Base-by-base conservation (phyloP, 768 basidiomycete species). In the Dioszegia aurantiaca region DNA sequence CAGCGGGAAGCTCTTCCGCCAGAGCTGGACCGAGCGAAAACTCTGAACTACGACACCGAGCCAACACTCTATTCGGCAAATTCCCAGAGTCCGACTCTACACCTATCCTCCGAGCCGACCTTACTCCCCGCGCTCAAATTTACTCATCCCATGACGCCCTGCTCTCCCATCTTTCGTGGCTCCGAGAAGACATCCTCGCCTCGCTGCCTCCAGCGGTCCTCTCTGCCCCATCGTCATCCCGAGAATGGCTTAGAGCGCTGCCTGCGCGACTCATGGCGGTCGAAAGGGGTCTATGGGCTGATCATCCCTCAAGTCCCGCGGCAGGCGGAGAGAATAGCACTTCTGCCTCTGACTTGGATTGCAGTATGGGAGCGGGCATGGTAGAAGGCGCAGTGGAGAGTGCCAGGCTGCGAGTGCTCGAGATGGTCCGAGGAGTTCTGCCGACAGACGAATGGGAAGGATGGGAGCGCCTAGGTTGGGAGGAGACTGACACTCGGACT, bases 361-460 rank as follows among this genome's bases (percentile, higher is more conserved):
- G 4, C 27, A 28, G 43, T 23, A 17, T 44, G 23, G 37, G 16
- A 40, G 5, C 30, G 12, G 33, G 6, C 33, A 19, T n/a, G 16
- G 24, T n/a, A 23, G 51, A 36, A 24, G 48, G 23, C 4, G 51
- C 65, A 6, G 60, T 72, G 3, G 59, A 68, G 28, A 42, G 55
- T 27, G 70, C 70, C 4, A 41, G 71, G 31, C 37, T 63, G 53
- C 61, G 65, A 21, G 64, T 76, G 14, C 60, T 73, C 17, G 63
- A 67, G 8, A 52, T 76, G 14, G 72, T 76, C 0, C 66, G 71
- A 51, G 59, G 66, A 3, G 39, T 73, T 2, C 55, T 76, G n/a
- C 75, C 75, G 3, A 70, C 69, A 0, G 75, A 76, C 41, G 71
- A 76, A 30, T 76, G 75, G 75, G 68, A 65, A 47, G 75, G 75